A percentile compares a stretch with the other conserved stretches of the same genome.
Evolutionary conservation across 192 early-diverging fungal species (phyloP).

Genomic region (Hyaloraphidium curvatum): DNA sequence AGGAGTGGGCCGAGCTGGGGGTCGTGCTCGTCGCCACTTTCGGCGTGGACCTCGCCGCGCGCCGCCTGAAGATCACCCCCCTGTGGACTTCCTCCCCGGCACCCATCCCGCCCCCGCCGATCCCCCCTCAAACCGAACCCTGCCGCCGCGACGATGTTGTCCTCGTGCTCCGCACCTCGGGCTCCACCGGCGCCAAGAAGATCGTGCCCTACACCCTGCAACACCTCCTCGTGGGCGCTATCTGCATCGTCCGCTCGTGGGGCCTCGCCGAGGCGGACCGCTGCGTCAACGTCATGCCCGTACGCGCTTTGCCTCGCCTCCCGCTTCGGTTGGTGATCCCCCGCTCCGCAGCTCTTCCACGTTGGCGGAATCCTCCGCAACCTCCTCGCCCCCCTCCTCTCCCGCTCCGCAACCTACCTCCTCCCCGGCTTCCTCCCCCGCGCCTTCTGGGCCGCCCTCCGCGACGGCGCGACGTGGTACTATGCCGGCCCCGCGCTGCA

Average conservation of each 20-base stretch:
- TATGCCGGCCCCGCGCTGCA: slow-evolving; percentile 11
- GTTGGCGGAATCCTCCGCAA: too few relatives aligned
- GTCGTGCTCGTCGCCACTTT: too few relatives aligned
- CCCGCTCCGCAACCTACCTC: not conserved
- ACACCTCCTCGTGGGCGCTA: slow-evolving; percentile 9
- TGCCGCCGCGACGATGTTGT: slow-evolving; percentile 14
- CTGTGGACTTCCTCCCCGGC: slow-evolving; percentile 14
- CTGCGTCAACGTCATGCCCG: slow-evolving; percentile 17
- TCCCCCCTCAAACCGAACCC: slow-evolving; percentile 14
- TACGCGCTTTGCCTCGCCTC: too few relatives aligned
- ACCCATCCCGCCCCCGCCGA: slow-evolving; percentile 11
- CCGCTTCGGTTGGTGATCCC: too few relatives aligned
- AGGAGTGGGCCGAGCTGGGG: too few relatives aligned
- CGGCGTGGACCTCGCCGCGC: too few relatives aligned
- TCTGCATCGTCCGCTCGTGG: slow-evolving; percentile 9
- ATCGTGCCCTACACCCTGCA: slow-evolving; percentile 7
- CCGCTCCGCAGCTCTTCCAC: too few relatives aligned
- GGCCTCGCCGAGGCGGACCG: slow-evolving; percentile 9
- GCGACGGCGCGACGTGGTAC: slow-evolving; percentile 11
- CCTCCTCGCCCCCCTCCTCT: slow-evolving; percentile 15
- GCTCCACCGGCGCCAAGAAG: slow-evolving; percentile 14
- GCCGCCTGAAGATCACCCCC: slow-evolving; percentile 7
- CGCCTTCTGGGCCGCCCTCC: slow-evolving; percentile 16
- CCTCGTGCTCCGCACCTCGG: slow-evolving; percentile 10
- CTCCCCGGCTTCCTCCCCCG: slow-evolving; percentile 12